Conservation (phyloP, 1,284 basidiomycete species). For the Trichosporon sp. region DNA sequence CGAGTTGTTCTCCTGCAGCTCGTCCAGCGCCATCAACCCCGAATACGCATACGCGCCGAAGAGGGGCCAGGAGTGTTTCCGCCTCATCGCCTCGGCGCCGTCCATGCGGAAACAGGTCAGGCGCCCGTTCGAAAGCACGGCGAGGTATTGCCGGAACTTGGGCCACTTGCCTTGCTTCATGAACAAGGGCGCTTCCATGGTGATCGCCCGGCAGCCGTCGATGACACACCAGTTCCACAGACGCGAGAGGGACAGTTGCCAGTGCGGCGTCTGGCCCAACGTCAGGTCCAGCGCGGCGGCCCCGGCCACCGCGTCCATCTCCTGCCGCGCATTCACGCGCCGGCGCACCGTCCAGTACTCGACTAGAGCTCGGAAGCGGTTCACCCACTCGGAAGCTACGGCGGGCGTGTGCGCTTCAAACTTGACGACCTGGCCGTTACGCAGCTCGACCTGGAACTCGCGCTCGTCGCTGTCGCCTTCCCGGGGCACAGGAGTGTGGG, state of each 20-base stretch:
- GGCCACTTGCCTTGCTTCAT: slow-evolving; percentile 41
- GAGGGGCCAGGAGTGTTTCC: slow-evolving; percentile 46
- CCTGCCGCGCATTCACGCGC: slow-evolving; percentile 50
- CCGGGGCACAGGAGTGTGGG: slow-evolving; percentile 15
- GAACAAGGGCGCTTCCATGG: slow-evolving; percentile 48
- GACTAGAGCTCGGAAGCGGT: slow-evolving; percentile 38
- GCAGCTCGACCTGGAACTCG: slow-evolving; percentile 43
- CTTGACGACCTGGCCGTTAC: slow-evolving; percentile 16
- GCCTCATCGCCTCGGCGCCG: slow-evolving; percentile 36
- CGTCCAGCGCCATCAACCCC: slow-evolving; percentile 51
- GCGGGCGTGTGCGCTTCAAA: slow-evolving; percentile 39
- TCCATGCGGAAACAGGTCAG: slow-evolving; percentile 49
- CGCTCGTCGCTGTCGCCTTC: slow-evolving; percentile 27
- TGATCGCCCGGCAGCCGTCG: slow-evolving; percentile 48
- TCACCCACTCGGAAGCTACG: slow-evolving; percentile 52
- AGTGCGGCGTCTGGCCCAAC: background rate
- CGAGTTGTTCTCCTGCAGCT: slow-evolving; percentile 38
- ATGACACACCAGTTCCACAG: slow-evolving; percentile 56
- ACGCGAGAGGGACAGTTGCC: slow-evolving; percentile 27
- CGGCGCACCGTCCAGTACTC: slow-evolving; percentile 49
- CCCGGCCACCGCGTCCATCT: slow-evolving; percentile 46
- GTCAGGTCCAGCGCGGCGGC: slow-evolving; percentile 8
- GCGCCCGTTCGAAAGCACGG: slow-evolving; percentile 45
- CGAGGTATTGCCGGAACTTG: slow-evolving; percentile 45
- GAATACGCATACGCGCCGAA: slow-evolving; percentile 56